Percentiles rank a stretch among this genome's conserved stretches.
Evolutionary conservation across 805 yeast genomes (phyloP).

Genomic region (Alloascoidea hylecoeti): DNA sequence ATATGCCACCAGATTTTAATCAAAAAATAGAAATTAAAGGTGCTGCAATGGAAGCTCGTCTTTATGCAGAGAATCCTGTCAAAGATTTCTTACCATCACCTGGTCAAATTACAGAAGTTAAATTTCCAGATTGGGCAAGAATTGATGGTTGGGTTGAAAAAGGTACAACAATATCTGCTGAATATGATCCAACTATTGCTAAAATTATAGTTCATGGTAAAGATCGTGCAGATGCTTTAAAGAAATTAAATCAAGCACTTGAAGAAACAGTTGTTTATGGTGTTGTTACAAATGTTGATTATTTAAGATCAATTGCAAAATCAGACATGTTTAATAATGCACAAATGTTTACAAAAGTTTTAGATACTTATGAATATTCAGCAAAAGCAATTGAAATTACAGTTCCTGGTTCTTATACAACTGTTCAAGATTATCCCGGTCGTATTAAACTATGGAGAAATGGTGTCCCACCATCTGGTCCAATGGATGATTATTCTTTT

Average conservation of each 20-base stretch:
- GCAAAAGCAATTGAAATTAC: constrained; percentile 79
- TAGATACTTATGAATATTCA: constrained; percentile 66
- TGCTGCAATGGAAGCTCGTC: constrained; percentile 92
- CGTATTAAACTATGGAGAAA: constrained; percentile 75
- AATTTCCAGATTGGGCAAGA: constrained; percentile 85
- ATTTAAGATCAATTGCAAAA: constrained; percentile 71
- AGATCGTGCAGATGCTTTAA: constrained; percentile 75
- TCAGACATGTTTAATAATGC: constrained; percentile 78
- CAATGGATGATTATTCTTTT: constrained; percentile 91
- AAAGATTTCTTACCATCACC: constrained; percentile 94
- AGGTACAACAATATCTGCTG: constrained; percentile 82
- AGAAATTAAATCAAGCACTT: constrained; percentile 64
- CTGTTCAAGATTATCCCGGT: constrained; percentile 93
- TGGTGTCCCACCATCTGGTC: constrained; percentile 98
- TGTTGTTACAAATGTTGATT: constrained; percentile 81
- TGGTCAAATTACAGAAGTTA: constrained; percentile 77
- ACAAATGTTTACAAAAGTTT: constrained; percentile 72
- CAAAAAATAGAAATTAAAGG: constrained; percentile 53
- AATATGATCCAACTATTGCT: constrained; percentile 81
- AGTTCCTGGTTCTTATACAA: constrained; percentile 88
- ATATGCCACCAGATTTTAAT: constrained; percentile 67
- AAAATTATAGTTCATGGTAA: constrained; percentile 91
- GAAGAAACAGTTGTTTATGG: constrained; percentile 83
- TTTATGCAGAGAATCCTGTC: constrained; percentile 94
- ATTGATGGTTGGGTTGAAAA: constrained; percentile 88